Base-by-base conservation (phyloP, 1,284 basidiomycete genomes). In the Sporisorium graminicola region DNA sequence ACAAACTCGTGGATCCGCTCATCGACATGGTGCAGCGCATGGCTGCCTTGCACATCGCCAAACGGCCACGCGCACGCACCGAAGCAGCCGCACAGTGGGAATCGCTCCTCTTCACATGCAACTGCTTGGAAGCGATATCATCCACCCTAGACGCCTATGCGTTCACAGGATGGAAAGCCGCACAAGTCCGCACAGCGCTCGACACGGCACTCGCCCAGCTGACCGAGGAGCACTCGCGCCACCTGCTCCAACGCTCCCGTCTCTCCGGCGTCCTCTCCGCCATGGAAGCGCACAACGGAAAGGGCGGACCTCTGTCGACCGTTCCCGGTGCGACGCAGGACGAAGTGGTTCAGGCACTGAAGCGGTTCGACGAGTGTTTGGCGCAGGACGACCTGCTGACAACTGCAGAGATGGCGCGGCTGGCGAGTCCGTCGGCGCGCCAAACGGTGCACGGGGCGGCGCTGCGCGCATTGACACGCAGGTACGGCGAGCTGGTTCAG, bases 1-100 rank as follows among this genome's bases (percentile, higher is more conserved):
- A 44, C 18, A 69, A 62, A 43, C 70, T 82, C 18, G 60, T 82
- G 12, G 77, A 79, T 29, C 70, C 81, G 18, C 76, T 82, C 49
- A 16, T 72, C 12, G 51, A 26, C 16, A 33, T 80, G 68, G 60
- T 74, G 18, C 52, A 56, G 10, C 66, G 73, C 40, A 74, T 78
- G 72, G 65, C 73, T 1, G 51, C 50, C 0, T 5, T 53, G 5
- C 62, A 67, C 35, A 47, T 64, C 9, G 33, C 54, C 10, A 72
- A 65, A 33, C 66, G 58, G 7, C 29, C 57, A 3, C 42, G 65
- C 7, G 51, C 52, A 18, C 59, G 55, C 8, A 27, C 51, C 22
- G 74, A 73, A 20, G 37, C 44, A 1, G 53, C 35, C 9, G 69
- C 64, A 14, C 27, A 51, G 9, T 82, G 80, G 80, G 77, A 79